phyloP scores from a whole-genome alignment of 192 early-diverging fungal species.

The Phycomyces blakesleeanus region DNA sequence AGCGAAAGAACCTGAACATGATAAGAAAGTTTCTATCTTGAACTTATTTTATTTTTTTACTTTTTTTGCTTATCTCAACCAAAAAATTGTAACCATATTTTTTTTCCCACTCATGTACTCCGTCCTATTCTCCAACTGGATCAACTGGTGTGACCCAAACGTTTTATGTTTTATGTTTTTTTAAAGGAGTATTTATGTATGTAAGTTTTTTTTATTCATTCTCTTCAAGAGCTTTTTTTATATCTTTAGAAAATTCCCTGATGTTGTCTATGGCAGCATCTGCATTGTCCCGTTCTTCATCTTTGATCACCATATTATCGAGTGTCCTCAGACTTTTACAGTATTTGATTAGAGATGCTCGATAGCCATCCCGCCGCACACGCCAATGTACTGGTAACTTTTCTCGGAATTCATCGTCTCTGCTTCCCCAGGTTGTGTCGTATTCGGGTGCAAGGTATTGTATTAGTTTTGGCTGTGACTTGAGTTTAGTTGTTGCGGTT shows the following conservation, averaged over 20 bases:
- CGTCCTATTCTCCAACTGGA: too few relatives aligned
- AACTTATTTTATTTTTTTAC: too few relatives aligned
- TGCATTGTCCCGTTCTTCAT: not conserved
- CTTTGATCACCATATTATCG: constrained; percentile 9
- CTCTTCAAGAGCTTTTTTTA: not conserved
- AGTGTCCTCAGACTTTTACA: constrained; percentile 5
- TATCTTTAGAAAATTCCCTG: not conserved
- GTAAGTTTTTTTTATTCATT: not conserved
- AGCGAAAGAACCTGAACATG: too few relatives aligned
- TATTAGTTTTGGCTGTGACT: not conserved
- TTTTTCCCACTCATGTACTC: not conserved
- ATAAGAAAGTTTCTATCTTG: too few relatives aligned
- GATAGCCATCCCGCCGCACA: constrained; percentile 4
- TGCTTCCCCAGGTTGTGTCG: constrained; percentile 9
- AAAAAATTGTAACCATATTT: not conserved
- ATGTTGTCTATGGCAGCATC: not conserved
- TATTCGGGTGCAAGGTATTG: constrained; percentile 11
- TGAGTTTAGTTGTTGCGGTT: not conserved
- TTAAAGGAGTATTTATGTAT: not conserved
- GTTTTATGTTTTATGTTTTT: constrained; percentile 1
- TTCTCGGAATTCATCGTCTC: not conserved
- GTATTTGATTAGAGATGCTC: constrained; percentile 17
- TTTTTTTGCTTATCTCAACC: too few relatives aligned
- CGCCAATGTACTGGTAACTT: constrained; percentile 12
- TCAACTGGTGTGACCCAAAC: constrained; percentile 1